phyloP scores from a whole-genome alignment of 306 rosid genomes.

The Quercus berberidifolia region DNA sequence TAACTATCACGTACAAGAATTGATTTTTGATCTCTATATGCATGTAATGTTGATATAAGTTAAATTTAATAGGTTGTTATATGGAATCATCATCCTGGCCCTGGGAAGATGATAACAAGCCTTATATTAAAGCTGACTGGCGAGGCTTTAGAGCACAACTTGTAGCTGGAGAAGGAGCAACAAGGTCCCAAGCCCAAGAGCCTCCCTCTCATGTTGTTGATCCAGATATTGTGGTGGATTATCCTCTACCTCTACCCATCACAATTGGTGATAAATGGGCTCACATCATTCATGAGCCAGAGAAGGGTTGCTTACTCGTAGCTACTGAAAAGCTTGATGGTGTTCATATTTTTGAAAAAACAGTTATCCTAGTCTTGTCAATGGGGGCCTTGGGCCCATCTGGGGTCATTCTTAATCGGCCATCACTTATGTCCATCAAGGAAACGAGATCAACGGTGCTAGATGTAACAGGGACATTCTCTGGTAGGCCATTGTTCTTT shows the following conservation, averaged over 20 bases:
- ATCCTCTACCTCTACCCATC: constrained; percentile 38
- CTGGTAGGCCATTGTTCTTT: constrained; percentile 66
- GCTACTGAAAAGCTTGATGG: constrained; percentile 83
- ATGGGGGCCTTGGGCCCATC: constrained; percentile 72
- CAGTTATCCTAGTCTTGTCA: constrained; percentile 66
- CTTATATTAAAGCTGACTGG: constrained; percentile 53
- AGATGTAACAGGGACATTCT: constrained; percentile 61
- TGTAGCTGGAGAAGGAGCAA: constrained; percentile 52
- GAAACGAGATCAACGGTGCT: constrained; percentile 68
- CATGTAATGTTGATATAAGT: neutral
- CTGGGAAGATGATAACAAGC: constrained; percentile 36
- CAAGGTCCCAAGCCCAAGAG: constrained; percentile 25
- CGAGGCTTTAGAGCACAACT: constrained; percentile 80
- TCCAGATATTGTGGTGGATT: constrained; percentile 42
- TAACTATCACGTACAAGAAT: too few relatives aligned
- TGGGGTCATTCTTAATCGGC: constrained; percentile 75
- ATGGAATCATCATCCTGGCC: constrained; percentile 35
- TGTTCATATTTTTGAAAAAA: constrained; percentile 77
- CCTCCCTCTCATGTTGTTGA: constrained; percentile 25
- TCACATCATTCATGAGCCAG: constrained; percentile 74
- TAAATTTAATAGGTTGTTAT: constrained; percentile 36
- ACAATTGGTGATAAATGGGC: constrained; percentile 83
- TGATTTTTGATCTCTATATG: too few relatives aligned
- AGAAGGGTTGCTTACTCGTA: constrained; percentile 79
- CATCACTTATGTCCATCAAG: constrained; percentile 83